These are phyloP conservation scores for Coccomyxa subellipsoidea DNA, from an alignment of 163 green algal genomes.

Conservation along the genomic window DNA sequence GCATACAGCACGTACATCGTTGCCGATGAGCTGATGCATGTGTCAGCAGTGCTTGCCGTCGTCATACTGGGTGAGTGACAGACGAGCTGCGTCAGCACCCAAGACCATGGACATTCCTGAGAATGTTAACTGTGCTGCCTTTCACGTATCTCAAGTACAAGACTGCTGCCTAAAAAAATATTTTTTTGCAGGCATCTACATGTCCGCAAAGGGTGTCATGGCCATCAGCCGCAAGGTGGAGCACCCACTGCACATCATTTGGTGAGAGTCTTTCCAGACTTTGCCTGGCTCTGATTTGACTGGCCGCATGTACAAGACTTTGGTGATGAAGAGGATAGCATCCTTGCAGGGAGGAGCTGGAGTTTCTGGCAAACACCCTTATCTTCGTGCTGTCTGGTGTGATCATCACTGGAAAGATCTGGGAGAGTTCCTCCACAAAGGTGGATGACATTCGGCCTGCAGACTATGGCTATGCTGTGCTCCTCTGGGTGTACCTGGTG, in stretches of 20 bases:
- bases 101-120: no score
- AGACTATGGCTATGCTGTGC: conserved; percentile 59
- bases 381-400: conserved; percentile 74
- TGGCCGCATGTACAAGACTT: not conserved
- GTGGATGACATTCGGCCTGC: conserved; percentile 18
- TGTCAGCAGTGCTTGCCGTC: conserved; percentile 67
- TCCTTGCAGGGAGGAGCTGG: conserved; percentile 52
- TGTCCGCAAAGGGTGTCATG: conserved; percentile 34
- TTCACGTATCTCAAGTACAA: conserved; percentile 17
- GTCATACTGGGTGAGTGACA: conserved; percentile 41
- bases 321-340: not conserved
- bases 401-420: conserved; percentile 53
- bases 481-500: conserved; percentile 65
- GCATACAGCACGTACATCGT: conserved; percentile 65
- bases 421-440: conserved; percentile 7
- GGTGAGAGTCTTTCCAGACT: conserved; percentile 22
- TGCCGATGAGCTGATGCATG: conserved; percentile 42
- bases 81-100: conserved; percentile 3
- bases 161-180: not conserved
- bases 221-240: conserved; percentile 36
- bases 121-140: no score
- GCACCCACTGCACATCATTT: conserved; percentile 62
- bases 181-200: conserved; percentile 23
- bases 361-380: conserved; percentile 80
- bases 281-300: not conserved